These are phyloP conservation scores for Adenanthera pavonina DNA, from an alignment of 306 rosid species.

Conservation along the genomic window DNA sequence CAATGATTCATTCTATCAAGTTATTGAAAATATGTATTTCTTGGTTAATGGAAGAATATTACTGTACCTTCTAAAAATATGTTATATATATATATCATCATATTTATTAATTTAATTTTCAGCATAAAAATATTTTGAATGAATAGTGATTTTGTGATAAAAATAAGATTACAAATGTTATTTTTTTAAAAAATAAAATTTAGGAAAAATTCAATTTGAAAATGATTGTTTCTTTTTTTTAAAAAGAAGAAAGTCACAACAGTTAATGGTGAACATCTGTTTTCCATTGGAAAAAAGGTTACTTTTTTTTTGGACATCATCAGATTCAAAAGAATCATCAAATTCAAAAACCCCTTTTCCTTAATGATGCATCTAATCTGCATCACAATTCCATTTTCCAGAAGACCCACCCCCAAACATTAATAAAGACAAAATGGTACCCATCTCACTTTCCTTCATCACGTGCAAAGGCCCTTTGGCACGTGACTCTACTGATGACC, in stretches of 20 bases:
- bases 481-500: slow-evolving; percentile 19
- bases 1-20: neutral
- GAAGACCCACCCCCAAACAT: neutral
- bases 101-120: neutral
- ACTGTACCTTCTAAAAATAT: neutral
- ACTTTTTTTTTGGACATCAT: neutral
- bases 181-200: neutral
- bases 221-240: neutral
- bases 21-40: neutral
- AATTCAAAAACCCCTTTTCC: neutral
- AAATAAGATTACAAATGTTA: neutral
- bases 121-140: neutral
- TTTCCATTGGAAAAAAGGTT: slow-evolving; percentile 2
- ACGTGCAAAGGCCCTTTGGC: slow-evolving; percentile 37
- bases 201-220: neutral
- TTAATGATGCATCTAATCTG: slow-evolving; percentile 10
- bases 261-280: slow-evolving; percentile 33
- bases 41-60: neutral
- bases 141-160: neutral
- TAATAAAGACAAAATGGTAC: neutral
- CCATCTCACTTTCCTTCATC: neutral
- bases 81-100: neutral
- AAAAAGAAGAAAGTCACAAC: neutral
- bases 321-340: slow-evolving; percentile 11
- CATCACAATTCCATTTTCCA: slow-evolving; percentile 7